phyloP scores from a whole-genome alignment of 2,329 filamentous ascomycete species.

The Colletotrichum coccodes region DNA sequence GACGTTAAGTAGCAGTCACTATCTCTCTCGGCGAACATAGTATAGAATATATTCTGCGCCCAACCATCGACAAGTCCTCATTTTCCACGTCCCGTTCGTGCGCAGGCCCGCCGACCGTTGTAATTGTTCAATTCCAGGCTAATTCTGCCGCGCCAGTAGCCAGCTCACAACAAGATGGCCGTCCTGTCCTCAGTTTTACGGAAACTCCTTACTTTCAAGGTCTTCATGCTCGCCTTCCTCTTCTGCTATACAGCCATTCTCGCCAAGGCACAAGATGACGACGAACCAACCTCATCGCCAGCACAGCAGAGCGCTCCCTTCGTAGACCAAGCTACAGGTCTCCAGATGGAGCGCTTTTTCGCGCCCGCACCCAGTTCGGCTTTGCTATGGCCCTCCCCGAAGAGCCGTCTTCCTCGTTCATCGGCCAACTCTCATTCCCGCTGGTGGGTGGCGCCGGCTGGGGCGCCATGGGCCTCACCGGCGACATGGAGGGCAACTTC shows the following conservation, averaged over 20 bases:
- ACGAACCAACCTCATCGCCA: slow-evolving; percentile 28
- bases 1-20: neutral
- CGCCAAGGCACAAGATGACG: slow-evolving; percentile 12
- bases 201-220: neutral
- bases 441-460: slow-evolving; percentile 52
- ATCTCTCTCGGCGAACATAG: neutral
- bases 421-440: slow-evolving; percentile 56
- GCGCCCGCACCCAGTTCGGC: slow-evolving; percentile 48
- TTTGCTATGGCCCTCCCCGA: slow-evolving; percentile 55
- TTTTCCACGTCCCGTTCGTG: neutral
- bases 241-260: slow-evolving; percentile 8
- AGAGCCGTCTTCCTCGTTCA: slow-evolving; percentile 50
- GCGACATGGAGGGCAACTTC: slow-evolving; percentile 55
- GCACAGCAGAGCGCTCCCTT: slow-evolving; percentile 37
- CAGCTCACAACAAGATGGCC: neutral
- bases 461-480: slow-evolving; percentile 55
- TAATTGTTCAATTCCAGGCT: neutral
- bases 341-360: slow-evolving; percentile 50
- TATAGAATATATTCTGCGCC: neutral
- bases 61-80: neutral
- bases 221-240: neutral
- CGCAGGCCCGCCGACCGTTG: slow-evolving; percentile 4
- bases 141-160: neutral
- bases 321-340: slow-evolving; percentile 44
- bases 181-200: no score